Percentiles rank a stretch among this genome's conserved stretches.
phyloP scores from a whole-genome alignment of 2,329 filamentous ascomycete genomes.

The Exserohilum turcica region DNA sequence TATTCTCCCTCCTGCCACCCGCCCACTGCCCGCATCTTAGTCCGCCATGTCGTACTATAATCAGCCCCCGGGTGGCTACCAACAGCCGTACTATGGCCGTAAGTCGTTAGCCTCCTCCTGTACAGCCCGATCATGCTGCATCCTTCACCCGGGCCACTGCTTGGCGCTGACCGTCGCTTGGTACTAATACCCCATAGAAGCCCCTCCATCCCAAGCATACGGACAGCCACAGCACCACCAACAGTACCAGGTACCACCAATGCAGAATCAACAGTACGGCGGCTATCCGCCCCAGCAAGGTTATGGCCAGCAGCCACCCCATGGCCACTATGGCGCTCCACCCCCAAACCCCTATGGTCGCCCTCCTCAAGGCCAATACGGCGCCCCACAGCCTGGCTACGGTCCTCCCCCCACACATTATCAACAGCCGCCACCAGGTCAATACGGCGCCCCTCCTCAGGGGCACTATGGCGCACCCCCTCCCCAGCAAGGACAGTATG shows the following conservation, averaged over 20 bases:
- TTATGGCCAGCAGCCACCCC: conserved; percentile 32
- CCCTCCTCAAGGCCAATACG: conserved; percentile 27
- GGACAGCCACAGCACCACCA: conserved; percentile 25
- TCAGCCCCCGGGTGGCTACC: conserved; percentile 37
- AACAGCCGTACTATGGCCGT: conserved; percentile 39
- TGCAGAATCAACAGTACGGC: conserved; percentile 39
- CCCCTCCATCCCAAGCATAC: conserved; percentile 33
- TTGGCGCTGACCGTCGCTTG: conserved; percentile 22
- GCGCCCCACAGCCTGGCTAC: conserved; percentile 30
- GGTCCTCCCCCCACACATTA: conserved; percentile 16
- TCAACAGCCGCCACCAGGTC: conserved; percentile 21
- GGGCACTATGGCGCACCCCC: conserved; percentile 12
- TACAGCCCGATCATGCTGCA: conserved; percentile 15
- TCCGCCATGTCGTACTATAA: conserved; percentile 35
- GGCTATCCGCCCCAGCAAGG: conserved; percentile 43
- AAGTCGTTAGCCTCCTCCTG: conserved; percentile 24
- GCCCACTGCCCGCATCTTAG: neutral
- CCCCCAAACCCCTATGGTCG: conserved; percentile 35
- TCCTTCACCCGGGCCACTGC: conserved; percentile 7
- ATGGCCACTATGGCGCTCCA: conserved; percentile 45
- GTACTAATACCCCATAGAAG: conserved; percentile 36
- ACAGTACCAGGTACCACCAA: conserved; percentile 30
- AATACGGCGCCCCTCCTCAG: conserved; percentile 46
- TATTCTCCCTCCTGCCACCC: neutral
- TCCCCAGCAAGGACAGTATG: conserved; percentile 24